Evolutionary conservation across 768 basidiomycete genomes (phyloP), one percentile per base, ranked within the genome.

Genomic region (Trametes sanguinea): DNA sequence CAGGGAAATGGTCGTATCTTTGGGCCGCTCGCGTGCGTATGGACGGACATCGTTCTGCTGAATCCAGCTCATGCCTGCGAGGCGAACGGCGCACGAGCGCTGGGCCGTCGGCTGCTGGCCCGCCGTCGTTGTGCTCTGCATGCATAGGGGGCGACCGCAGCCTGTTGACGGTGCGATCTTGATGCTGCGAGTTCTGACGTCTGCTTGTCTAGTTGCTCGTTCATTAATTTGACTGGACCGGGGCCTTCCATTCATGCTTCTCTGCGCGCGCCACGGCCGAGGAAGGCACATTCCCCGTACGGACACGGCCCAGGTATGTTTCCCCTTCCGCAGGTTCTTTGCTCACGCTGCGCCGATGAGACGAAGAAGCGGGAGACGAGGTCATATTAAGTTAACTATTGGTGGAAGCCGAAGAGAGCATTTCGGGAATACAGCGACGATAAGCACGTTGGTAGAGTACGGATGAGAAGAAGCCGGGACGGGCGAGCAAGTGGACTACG

Each of bases 311-410:
- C 13, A n/a, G 42, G 22, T 53, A 29, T 40, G 46, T 47, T 40
- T 13, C 16, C 30, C 37, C 44, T 42, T 39, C 6, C 45, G 47
- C 57, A 33, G 16, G 14, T 9, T 43, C 33, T 14, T 9, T 22
- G 22, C 29, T 7, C 48, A n/a, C 30, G 35, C 37, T 16, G 35
- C 22, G 4, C 55, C 54, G 47, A 32, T 22, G 27, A 14, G 14
- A 40, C n/a, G 37, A 17, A 30, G 37, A 44, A 44, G 57, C 50
- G 43, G 27, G n/a, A n/a, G 42, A 45, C 40, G 17, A 6, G 43
- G 50, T 52, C 57, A 59, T 51, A 59, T 59, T 51, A 59, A 59
- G 57, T 40, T 59, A 27, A 29, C 10, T 59, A 51, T 47, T 44
- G 50, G 44, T 50, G 37, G 40, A 32, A 59, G 50, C 57, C 57